These are phyloP conservation scores for Parascedosporium putredinis DNA, from an alignment of 2,329 filamentous ascomycete species.

Conservation along the genomic window DNA sequence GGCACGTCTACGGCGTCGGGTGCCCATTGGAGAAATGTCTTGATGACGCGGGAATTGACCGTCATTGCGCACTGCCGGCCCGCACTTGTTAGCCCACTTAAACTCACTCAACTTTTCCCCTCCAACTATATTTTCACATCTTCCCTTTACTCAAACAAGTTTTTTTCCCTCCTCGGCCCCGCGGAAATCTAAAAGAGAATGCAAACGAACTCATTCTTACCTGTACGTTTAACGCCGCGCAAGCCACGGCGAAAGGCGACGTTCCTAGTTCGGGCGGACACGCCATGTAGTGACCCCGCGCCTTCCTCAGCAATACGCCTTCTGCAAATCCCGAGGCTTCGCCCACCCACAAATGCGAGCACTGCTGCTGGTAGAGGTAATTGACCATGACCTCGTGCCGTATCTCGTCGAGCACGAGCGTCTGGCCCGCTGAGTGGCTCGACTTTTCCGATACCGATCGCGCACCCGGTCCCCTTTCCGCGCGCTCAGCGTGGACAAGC, in stretches of 20 bases:
- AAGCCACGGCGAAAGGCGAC: slow-evolving; percentile 54
- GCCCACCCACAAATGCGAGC: slow-evolving; percentile 61
- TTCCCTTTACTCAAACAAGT: no score
- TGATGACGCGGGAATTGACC: slow-evolving; percentile 69
- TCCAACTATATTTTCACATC: no score
- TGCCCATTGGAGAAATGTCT: slow-evolving; percentile 64
- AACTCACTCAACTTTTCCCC: no score
- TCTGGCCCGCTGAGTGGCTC: slow-evolving; percentile 25
- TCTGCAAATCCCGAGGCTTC: slow-evolving; percentile 58
- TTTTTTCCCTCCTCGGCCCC: not conserved
- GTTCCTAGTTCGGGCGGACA: slow-evolving; percentile 56
- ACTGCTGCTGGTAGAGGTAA: slow-evolving; percentile 73
- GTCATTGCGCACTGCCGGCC: slow-evolving; percentile 79
- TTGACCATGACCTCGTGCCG: slow-evolving; percentile 78
- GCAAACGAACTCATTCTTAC: slow-evolving; percentile 26
- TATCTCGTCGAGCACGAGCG: slow-evolving; percentile 56
- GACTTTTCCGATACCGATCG: slow-evolving; percentile 42
- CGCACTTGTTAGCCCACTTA: no score
- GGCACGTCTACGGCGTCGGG: slow-evolving; percentile 66
- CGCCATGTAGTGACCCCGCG: slow-evolving; percentile 58
- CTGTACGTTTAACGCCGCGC: slow-evolving; percentile 60
- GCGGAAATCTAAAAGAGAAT: not conserved
- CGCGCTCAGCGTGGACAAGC: no score
- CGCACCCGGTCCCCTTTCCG: no score
- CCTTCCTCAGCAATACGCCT: slow-evolving; percentile 62